phyloP scores from a whole-genome alignment of 495 filamentous ascomycete species.

The Aspergillus heteromorphus region DNA sequence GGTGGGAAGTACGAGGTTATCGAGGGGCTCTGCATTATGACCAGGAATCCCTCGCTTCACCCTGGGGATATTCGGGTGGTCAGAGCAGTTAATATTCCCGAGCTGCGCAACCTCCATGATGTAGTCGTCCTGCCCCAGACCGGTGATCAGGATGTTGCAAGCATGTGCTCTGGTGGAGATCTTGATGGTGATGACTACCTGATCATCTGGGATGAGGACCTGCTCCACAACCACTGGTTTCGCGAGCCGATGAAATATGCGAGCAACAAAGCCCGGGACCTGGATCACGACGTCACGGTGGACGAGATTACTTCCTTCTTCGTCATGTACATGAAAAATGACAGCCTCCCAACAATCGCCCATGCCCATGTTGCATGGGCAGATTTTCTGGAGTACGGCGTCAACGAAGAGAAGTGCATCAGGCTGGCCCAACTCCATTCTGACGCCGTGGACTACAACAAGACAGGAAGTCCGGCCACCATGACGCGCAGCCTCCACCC shows the following conservation, averaged over 20 bases:
- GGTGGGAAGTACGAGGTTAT: constrained; percentile 57
- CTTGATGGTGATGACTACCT: constrained; percentile 95
- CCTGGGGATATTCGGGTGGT: constrained; percentile 90
- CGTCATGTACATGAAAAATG: constrained; percentile 89
- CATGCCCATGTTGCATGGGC: constrained; percentile 76
- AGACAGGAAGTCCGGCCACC: constrained; percentile 71
- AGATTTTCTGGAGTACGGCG: constrained; percentile 57
- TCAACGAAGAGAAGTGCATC: constrained; percentile 66
- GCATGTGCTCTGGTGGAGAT: constrained; percentile 95
- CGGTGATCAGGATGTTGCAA: constrained; percentile 78
- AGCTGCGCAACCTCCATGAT: constrained; percentile 68
- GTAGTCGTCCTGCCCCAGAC: constrained; percentile 82
- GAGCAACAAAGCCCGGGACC: constrained; percentile 42
- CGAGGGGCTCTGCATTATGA: constrained; percentile 73
- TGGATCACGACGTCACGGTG: constrained; percentile 55
- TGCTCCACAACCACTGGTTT: constrained; percentile 68
- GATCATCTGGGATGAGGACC: constrained; percentile 81
- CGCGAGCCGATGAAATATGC: constrained; percentile 69
- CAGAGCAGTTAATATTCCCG: constrained; percentile 68
- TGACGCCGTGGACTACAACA: constrained; percentile 86
- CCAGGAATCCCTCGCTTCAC: constrained; percentile 91
- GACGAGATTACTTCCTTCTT: constrained; percentile 79
- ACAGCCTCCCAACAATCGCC: constrained; percentile 73
- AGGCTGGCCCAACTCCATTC: constrained; percentile 80
- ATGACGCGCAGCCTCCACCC: constrained; percentile 59